phyloP scores from a whole-genome alignment of 1,139 yeast species.

The Insectozyma bohioensis region DNA sequence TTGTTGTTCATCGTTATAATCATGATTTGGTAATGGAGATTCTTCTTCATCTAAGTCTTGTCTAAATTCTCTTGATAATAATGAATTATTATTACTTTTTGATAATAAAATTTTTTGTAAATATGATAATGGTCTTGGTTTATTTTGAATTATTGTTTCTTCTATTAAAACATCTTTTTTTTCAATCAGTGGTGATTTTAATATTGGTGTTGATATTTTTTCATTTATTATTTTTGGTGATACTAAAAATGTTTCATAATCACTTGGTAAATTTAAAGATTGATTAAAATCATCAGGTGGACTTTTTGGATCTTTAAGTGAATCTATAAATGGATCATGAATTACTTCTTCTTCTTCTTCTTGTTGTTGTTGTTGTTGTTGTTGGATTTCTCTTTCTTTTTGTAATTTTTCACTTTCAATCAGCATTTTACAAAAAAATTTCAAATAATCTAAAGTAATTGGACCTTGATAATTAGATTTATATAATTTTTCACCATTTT shows the following conservation, averaged over 20 bases:
- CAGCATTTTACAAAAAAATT: conserved; percentile 35
- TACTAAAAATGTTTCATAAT: conserved; percentile 5
- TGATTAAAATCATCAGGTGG: conserved; percentile 8
- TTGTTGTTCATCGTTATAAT: no score
- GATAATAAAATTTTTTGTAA: conserved; percentile 22
- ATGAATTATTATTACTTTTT: conserved; percentile 4
- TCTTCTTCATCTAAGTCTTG: no score
- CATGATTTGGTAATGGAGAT: no score
- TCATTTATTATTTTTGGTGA: conserved; percentile 1
- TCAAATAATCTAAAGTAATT: conserved; percentile 38
- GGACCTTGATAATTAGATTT: conserved; percentile 39
- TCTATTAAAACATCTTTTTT: neutral
- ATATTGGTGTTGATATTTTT: neutral
- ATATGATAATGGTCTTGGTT: conserved; percentile 22
- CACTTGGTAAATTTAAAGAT: conserved; percentile 5
- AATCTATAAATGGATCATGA: conserved; percentile 1
- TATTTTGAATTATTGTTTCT: neutral
- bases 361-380: neutral
- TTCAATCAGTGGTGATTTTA: neutral
- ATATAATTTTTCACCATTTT: conserved; percentile 24
- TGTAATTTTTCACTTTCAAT: conserved; percentile 1
- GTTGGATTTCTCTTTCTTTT: conserved; percentile 16
- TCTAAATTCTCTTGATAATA: neutral
- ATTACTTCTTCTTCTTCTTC: conserved; percentile 6
- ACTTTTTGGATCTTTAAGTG: no score